These are phyloP conservation scores for Sanghuangporus sanghuang DNA, from an alignment of 1,284 basidiomycete species.

Conservation along the genomic window DNA sequence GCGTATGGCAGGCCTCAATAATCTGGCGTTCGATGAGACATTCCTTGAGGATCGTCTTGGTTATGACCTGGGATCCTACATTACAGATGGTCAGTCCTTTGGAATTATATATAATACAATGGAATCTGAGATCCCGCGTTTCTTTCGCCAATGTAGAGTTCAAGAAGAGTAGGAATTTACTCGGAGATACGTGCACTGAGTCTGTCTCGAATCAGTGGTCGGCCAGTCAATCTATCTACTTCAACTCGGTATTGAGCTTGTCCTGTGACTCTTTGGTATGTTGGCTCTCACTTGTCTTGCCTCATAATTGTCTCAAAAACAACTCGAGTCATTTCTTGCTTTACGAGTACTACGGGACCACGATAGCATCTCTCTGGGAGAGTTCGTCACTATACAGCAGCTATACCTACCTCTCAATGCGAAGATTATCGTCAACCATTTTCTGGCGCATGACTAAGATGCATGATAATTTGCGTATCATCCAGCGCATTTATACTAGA, in stretches of 20 bases:
- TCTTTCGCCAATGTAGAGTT: not conserved
- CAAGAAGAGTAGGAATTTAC: not conserved
- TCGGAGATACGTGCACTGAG: conserved; percentile 8
- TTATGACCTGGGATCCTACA: conserved; percentile 3
- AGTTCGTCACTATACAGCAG: conserved; percentile 18
- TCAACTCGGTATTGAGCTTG: not conserved
- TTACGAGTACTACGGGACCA: conserved; percentile 19
- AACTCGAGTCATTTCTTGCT: conserved; percentile 22
- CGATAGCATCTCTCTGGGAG: conserved; percentile 19
- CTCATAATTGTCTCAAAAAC: too few species aligned
- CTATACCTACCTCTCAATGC: conserved; percentile 16
- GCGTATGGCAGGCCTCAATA: conserved; percentile 2
- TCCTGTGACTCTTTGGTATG: not conserved
- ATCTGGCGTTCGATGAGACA: not conserved
- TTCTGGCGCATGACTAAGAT: not conserved
- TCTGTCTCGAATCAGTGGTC: not conserved
- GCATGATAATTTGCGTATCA: not conserved
- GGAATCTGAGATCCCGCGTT: too few species aligned
- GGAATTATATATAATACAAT: too few species aligned
- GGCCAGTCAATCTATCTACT: not conserved
- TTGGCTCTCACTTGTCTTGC: not conserved
- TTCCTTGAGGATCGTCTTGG: conserved; percentile 9
- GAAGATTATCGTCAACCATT: conserved; percentile 2
- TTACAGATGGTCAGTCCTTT: conserved; percentile 4
- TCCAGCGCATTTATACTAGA: not conserved